Percentiles rank a stretch among this genome's conserved stretches.
These are phyloP conservation scores for Phylloporus rhodoxanthus DNA, from an alignment of 768 basidiomycete genomes.

Conservation along the genomic window DNA sequence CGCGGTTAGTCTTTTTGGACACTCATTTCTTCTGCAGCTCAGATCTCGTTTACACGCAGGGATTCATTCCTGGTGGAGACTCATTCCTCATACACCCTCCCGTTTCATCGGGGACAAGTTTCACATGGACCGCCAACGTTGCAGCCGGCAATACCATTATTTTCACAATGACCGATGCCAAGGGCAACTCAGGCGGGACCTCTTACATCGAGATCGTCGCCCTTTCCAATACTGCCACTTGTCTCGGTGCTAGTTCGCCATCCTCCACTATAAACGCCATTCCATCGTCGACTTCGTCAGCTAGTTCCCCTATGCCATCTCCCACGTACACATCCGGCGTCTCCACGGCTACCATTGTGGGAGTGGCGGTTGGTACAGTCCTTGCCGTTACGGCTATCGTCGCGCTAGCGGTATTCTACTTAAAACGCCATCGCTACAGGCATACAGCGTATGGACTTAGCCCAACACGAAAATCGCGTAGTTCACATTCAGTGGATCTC, in stretches of 20 bases:
- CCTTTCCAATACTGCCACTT: conserved; percentile 42
- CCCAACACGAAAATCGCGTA: conserved; percentile 25
- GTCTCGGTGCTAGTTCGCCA: conserved; percentile 49
- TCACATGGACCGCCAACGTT: conserved; percentile 53
- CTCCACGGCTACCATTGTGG: conserved; percentile 45
- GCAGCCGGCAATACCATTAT: conserved; percentile 53
- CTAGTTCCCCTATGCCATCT: conserved; percentile 14
- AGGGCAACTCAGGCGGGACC: conserved; percentile 50
- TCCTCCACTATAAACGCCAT: conserved; percentile 38
- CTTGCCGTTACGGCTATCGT: conserved; percentile 48
- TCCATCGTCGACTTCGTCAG: conserved; percentile 20
- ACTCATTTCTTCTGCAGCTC: neutral
- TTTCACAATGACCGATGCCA: conserved; percentile 50
- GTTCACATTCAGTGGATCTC: conserved; percentile 38
- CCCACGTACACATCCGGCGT: conserved; percentile 23
- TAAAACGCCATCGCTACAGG: conserved; percentile 29
- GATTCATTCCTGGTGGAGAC: conserved; percentile 58
- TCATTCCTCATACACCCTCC: conserved; percentile 42
- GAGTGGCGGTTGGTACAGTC: conserved; percentile 44
- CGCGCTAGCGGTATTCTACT: conserved; percentile 47
- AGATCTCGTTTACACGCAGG: conserved; percentile 31
- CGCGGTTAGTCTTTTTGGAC: conserved; percentile 33
- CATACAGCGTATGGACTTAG: conserved; percentile 27
- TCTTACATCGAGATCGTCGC: conserved; percentile 49
- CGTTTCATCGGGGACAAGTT: conserved; percentile 28